These are phyloP conservation scores for Aspergillus ellipticus DNA, from an alignment of 495 filamentous ascomycete species.

Conservation along the genomic window DNA sequence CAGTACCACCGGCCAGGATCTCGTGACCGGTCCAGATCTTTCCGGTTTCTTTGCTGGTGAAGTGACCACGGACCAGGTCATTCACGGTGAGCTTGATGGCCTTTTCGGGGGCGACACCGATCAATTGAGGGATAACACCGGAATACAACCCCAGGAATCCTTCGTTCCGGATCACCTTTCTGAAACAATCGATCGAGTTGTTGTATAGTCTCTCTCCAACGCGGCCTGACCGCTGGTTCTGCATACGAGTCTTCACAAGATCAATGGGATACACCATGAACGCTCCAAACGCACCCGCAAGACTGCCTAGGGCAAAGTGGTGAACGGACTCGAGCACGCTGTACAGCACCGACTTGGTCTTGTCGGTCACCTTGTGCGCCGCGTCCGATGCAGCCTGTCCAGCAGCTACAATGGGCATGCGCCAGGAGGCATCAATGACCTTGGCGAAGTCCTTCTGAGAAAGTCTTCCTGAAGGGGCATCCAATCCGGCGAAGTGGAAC, in stretches of 20 bases:
- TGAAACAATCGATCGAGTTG: conserved; percentile 90
- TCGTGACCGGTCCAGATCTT: conserved; percentile 71
- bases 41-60: conserved; percentile 71
- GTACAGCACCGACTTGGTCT: conserved; percentile 54
- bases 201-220: conserved; percentile 90
- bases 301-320: conserved; percentile 81
- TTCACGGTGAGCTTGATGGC: conserved; percentile 99
- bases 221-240: conserved; percentile 81
- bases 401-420: conserved; percentile 49
- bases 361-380: conserved; percentile 44
- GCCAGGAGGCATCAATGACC: conserved; percentile 91
- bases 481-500: conserved; percentile 94
- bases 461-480: conserved; percentile 82
- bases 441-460: conserved; percentile 83
- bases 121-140: conserved; percentile 88
- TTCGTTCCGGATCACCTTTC: conserved; percentile 89
- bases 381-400: conserved; percentile 37
- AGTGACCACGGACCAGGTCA: conserved; percentile 76
- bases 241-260: conserved; percentile 97
- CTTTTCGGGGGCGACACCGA: conserved; percentile 97
- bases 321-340: conserved; percentile 73
- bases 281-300: conserved; percentile 94
- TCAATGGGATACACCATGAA: conserved; percentile 99
- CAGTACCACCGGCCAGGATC: conserved; percentile 81
- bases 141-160: conserved; percentile 88